A percentile compares a stretch with the other conserved stretches of the same genome.
These are phyloP conservation scores for Ceratocystis albifundus DNA, from an alignment of 2,329 filamentous ascomycete species.

Conservation along the genomic window DNA sequence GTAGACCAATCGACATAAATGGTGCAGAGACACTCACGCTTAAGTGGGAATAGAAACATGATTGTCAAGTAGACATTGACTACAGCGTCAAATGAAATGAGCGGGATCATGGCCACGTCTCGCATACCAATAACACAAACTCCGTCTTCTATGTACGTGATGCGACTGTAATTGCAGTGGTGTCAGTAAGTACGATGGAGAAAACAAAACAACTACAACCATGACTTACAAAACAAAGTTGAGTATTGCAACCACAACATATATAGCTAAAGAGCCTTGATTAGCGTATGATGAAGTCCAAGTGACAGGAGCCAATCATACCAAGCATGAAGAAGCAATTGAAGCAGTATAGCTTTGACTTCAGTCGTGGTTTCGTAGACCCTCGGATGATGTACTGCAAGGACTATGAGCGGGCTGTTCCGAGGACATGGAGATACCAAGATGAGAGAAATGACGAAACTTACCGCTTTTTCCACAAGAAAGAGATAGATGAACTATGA, in stretches of 20 bases:
- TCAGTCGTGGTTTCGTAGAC: constrained; percentile 39
- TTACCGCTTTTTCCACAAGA: constrained; percentile 51
- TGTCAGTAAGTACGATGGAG: background rate
- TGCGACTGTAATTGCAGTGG: constrained; percentile 35
- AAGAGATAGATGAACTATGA: constrained; percentile 50
- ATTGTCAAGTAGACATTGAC: constrained; percentile 53
- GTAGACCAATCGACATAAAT: background rate
- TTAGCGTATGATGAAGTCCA: background rate
- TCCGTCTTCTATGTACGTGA: constrained; percentile 43
- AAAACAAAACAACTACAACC: background rate
- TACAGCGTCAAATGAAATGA: constrained; percentile 49
- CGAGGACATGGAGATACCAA: background rate
- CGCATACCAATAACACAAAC: constrained; percentile 53
- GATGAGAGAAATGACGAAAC: constrained; percentile 24
- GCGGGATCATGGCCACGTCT: constrained; percentile 46
- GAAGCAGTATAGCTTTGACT: constrained; percentile 48
- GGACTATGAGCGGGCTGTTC: background rate
- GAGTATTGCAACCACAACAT: constrained; percentile 39
- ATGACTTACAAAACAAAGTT: constrained; percentile 48
- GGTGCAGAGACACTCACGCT: constrained; percentile 33
- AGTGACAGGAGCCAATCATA: background rate
- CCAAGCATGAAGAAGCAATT: constrained; percentile 46
- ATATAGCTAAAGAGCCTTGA: constrained; percentile 30
- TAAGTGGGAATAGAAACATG: constrained; percentile 51
- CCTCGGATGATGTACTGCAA: constrained; percentile 46